Evolutionary conservation across 139 green algal species (phyloP).

Genomic region (Chlamydomonas sp.): DNA sequence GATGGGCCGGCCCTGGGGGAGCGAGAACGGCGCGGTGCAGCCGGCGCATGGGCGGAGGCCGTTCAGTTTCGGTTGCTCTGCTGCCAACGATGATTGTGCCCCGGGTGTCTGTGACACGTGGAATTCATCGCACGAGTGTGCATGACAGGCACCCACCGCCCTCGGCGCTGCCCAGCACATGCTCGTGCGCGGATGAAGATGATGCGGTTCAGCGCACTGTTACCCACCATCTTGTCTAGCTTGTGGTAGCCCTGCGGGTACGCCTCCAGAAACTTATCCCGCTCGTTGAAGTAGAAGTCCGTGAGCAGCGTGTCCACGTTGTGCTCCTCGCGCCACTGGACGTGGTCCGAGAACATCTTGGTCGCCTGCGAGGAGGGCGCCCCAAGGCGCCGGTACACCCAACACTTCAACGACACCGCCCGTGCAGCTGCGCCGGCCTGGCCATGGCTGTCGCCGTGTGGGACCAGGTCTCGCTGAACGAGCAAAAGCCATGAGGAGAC

Average conservation of each 20-base stretch:
- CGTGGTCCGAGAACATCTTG: slow-evolving; percentile 57
- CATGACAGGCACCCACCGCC: neutral
- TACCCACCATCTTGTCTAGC: slow-evolving; percentile 66
- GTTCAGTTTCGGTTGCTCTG: neutral
- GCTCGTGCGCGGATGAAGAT: too few species aligned
- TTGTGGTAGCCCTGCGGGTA: slow-evolving; percentile 90
- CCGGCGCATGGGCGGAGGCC: neutral
- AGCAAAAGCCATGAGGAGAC: too few species aligned
- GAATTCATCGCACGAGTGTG: neutral
- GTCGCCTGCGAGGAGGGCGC: slow-evolving; percentile 34
- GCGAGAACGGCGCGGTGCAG: neutral
- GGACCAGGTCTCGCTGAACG: too few species aligned
- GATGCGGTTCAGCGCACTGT: too few species aligned
- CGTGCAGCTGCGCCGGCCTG: slow-evolving; percentile 56
- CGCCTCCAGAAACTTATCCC: slow-evolving; percentile 87
- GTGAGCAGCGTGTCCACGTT: slow-evolving; percentile 76
- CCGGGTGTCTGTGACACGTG: neutral
- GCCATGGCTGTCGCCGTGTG: neutral
- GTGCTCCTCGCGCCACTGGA: slow-evolving; percentile 68
- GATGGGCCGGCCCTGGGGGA: slow-evolving; percentile 79
- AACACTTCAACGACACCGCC: slow-evolving; percentile 55
- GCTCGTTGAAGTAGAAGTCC: slow-evolving; percentile 91
- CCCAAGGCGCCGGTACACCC: slow-evolving; percentile 46
- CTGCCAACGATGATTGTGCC: neutral
- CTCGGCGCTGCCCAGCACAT: neutral